phyloP scores from a whole-genome alignment of 1,284 basidiomycete species.

The Irpex rosettiformis region DNA sequence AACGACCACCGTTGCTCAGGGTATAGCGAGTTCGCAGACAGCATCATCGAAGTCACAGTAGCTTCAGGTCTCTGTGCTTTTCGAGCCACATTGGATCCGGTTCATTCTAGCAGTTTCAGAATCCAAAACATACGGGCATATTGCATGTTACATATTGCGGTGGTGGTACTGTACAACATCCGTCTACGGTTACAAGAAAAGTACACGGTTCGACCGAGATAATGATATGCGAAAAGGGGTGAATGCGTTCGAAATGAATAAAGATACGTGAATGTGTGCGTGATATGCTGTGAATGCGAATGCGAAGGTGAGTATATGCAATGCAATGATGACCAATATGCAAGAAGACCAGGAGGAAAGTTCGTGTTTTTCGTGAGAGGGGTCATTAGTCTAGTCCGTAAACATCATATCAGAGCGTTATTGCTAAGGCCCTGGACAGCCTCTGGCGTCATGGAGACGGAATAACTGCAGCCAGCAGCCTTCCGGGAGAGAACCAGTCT shows the following conservation, averaged over 20 bases:
- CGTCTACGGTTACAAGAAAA: slow-evolving; percentile 12
- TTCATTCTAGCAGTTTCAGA: no score
- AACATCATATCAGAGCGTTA: background rate
- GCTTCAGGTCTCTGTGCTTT: background rate
- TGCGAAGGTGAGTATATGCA: slow-evolving; percentile 15
- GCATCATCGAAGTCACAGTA: no score
- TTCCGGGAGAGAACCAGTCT: slow-evolving; percentile 56
- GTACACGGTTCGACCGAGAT: slow-evolving; percentile 33
- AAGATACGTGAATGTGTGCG: slow-evolving; percentile 10
- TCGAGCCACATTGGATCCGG: no score
- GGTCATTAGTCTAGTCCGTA: slow-evolving; percentile 5
- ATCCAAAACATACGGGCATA: background rate
- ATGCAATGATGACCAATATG: slow-evolving; percentile 13
- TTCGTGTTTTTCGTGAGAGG: background rate
- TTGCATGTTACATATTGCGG: background rate
- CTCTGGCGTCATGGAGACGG: slow-evolving; percentile 30
- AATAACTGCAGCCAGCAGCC: slow-evolving; percentile 45
- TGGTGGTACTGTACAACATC: slow-evolving; percentile 8
- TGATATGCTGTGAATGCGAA: slow-evolving; percentile 11
- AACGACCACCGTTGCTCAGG: no score
- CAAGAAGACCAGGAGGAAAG: slow-evolving; percentile 1
- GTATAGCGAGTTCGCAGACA: no score
- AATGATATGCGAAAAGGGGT: slow-evolving; percentile 24
- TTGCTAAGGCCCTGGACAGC: background rate
- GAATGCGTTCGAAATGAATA: slow-evolving; percentile 12